Evolutionary conservation across 495 filamentous ascomycete genomes (phyloP), one percentile per base, ranked within the genome.

Genomic region (Parmelia sp.): DNA sequence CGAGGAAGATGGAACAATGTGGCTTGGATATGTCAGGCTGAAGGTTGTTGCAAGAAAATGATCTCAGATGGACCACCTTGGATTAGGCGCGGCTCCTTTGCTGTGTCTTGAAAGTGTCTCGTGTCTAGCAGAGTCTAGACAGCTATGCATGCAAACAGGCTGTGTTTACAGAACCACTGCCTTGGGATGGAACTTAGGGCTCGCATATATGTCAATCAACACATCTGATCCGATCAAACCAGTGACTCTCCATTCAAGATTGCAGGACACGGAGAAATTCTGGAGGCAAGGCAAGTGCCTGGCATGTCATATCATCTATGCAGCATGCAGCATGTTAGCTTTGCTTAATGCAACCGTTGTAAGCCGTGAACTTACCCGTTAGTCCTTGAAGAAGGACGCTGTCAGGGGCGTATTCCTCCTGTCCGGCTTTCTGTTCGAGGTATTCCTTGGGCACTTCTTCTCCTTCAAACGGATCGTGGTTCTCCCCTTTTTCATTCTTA

Each of bases 1-100:
- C 71, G 72, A 77, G 61, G 75, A 83, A 73, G 83, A 83, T 68
- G 87, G 84, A 9, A 82, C 79, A 62, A 77, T 82, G 68, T 85
- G 81, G 75, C 68, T 90, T 61, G 83, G 81, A n/a, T 91, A 91
- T 80, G 81, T 88, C n/a, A 77, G 89, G 67, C 75, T 91, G 74
- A 83, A 88, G 69, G 86, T 80, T 17, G 61, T 89, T 57, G 88
- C 84, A 33, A 79, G 75, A 69, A 88, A 80, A 74, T 31, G 39
- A 55, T 0, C 49, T 19, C 0, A 17, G 0, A 14, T 15, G 25
- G 23, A 51, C 23, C n/a, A n/a, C n/a, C n/a, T n/a, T n/a, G n/a
- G n/a, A n/a, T n/a, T n/a, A n/a, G n/a, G n/a, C n/a, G n/a, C n/a
- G n/a, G n/a, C n/a, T n/a, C n/a, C n/a, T n/a, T n/a, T n/a, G n/a